Evolutionary conservation across 148 eudicot species (phyloP).

Genomic region (Cornus kousa): DNA sequence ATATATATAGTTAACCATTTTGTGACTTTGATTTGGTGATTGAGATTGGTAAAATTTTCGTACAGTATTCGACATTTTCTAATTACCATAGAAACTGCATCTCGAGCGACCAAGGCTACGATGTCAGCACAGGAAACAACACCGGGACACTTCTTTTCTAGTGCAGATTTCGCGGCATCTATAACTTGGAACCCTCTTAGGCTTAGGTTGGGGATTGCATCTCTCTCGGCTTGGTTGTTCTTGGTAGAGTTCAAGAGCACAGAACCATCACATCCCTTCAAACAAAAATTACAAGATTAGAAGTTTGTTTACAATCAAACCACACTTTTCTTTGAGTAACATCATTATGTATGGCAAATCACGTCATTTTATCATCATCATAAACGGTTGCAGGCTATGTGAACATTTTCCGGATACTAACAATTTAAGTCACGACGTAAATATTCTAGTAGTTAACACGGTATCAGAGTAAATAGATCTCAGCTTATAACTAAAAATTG

Average conservation of each 20-base stretch:
- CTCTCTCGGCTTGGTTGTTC: slow-evolving; percentile 28
- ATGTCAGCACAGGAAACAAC: slow-evolving; percentile 45
- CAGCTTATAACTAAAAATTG: too few relatives aligned
- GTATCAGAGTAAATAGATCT: too few relatives aligned
- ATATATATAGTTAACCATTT: not conserved
- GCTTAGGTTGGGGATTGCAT: slow-evolving; percentile 24
- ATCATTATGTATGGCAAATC: too few relatives aligned
- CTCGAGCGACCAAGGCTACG: slow-evolving; percentile 28
- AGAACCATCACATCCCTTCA: slow-evolving; percentile 40
- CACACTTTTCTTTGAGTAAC: too few relatives aligned
- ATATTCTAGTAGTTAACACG: too few relatives aligned
- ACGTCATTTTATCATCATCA: too few relatives aligned
- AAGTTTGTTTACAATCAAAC: too few relatives aligned
- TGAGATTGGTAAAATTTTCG: not conserved
- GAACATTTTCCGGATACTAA: too few relatives aligned
- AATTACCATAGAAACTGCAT: slow-evolving; percentile 29
- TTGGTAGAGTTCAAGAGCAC: slow-evolving; percentile 26
- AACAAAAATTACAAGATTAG: not conserved
- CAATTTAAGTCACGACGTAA: too few relatives aligned
- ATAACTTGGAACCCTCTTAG: slow-evolving; percentile 35
- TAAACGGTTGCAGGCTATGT: too few relatives aligned
- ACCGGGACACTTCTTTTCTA: slow-evolving; percentile 31
- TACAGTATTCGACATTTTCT: not conserved
- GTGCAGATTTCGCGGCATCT: slow-evolving; percentile 23
- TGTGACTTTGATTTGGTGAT: not conserved